Base-by-base conservation (phyloP, 2,329 filamentous ascomycete genomes). In the Cercospora brassicicola region DNA sequence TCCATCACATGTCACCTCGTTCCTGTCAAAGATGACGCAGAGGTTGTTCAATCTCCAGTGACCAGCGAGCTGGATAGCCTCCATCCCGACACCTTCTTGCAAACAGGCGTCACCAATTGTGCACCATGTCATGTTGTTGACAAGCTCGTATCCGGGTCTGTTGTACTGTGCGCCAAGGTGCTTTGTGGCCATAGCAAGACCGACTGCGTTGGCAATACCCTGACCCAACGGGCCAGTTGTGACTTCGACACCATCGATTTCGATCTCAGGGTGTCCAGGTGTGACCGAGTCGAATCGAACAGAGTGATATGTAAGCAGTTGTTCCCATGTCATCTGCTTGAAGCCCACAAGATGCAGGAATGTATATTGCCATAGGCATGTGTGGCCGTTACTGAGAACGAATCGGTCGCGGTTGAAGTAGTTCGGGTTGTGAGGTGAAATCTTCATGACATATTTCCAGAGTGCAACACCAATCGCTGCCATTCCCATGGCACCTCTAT, bases 371-470 rank as follows among this genome's bases (percentile, higher is more conserved):
- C 87, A 87, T 26, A 88, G 78, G 71, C 84, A 85, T 0, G 84
- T 82, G 72, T 88, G 86, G 30, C 83, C 87, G 71, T 89, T 89
- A 23, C 86, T 89, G 10, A 89, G 80, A 6, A 89, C 84, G 72
- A 89, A 89, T 23, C 87, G 83, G 71, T 89, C 87, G 39, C 87
- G 81, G 75, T 89, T 88, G 80, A 89, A 88, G 76, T 80, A 89
- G 51, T 81, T 74, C 8, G 85, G 84, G 48, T 84, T 83, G n/a
- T 79, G 78, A 0, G 87, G 87, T 2, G 85, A 82, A 73, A 88
- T 89, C 56, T 81, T 81, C 88, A 90, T 89, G 4, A 81, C 81
- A 73, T 90, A 88, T 72, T 88, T 89, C 83, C 84, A 90, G 2
- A 89, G 75, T 0, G 87, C 84, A 23, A 89, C 80, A 9, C 87